phyloP scores from a whole-genome alignment of 768 basidiomycete species.

The Galerina sulciceps region DNA sequence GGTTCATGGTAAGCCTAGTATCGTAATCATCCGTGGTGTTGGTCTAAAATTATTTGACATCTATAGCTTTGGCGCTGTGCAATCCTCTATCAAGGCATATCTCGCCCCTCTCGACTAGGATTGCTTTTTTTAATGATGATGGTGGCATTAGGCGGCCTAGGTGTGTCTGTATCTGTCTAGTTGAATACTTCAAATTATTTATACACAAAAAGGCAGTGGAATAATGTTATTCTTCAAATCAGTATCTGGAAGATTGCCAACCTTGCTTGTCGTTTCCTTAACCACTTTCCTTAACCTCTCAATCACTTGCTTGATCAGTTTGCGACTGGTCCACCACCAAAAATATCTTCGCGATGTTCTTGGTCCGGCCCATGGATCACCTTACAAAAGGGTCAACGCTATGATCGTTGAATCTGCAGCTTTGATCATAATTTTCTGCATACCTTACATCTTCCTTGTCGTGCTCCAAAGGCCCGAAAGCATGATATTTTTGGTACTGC shows the following conservation, averaged over 20 bases:
- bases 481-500: conserved; percentile 3
- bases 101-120: not conserved
- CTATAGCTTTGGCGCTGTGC: conserved; percentile 19
- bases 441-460: conserved; percentile 9
- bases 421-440: conserved; percentile 12
- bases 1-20: conserved; percentile 16
- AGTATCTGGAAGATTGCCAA: not conserved
- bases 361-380: not conserved
- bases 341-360: conserved; percentile 4
- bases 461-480: not conserved
- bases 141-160: conserved; percentile 5
- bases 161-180: not conserved
- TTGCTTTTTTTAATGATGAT: conserved; percentile 4
- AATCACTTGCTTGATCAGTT: conserved; percentile 8
- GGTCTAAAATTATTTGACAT: not conserved
- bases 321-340: conserved; percentile 13
- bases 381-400: conserved; percentile 11
- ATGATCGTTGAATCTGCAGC: conserved; percentile 20
- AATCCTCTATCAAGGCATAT: conserved; percentile 11
- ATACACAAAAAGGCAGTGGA: not conserved
- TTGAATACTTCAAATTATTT: not conserved
- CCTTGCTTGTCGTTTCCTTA: conserved; percentile 8
- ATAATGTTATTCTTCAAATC: conserved; percentile 5
- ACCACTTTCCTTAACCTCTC: conserved; percentile 15
- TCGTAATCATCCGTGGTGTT: not conserved